phyloP scores from a whole-genome alignment of 139 green algal genomes.

The Picochlorum sp. region DNA sequence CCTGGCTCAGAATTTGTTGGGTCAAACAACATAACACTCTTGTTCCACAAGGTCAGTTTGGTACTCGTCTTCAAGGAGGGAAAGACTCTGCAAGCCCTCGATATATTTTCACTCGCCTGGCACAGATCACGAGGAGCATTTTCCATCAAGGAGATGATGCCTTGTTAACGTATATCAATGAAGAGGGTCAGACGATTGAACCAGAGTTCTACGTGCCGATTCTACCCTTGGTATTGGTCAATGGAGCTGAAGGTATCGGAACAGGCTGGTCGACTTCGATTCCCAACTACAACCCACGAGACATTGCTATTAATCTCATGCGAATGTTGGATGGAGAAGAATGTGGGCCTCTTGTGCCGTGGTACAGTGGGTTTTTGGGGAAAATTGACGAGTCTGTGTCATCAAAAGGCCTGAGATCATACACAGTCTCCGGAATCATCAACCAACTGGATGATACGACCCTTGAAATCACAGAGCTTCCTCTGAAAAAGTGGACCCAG shows the following conservation, averaged over 20 bases:
- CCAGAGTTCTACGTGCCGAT: slow-evolving; percentile 86
- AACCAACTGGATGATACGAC: slow-evolving; percentile 53
- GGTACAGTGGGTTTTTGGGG: slow-evolving; percentile 76
- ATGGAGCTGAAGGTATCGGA: slow-evolving; percentile 97
- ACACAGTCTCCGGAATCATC: slow-evolving; percentile 61
- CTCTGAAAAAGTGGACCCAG: slow-evolving; percentile 90
- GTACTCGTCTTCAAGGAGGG: slow-evolving; percentile 84
- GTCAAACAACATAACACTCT: slow-evolving; percentile 99
- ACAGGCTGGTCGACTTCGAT: slow-evolving; percentile 96
- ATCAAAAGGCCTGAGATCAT: slow-evolving; percentile 41
- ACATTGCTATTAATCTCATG: slow-evolving; percentile 87
- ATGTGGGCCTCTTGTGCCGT: slow-evolving; percentile 75
- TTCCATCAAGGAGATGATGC: slow-evolving; percentile 89
- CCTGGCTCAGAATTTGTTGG: slow-evolving; percentile 94
- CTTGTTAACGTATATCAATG: slow-evolving; percentile 86
- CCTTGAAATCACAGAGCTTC: slow-evolving; percentile 92
- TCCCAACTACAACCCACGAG: slow-evolving; percentile 93
- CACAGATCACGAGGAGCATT: slow-evolving; percentile 66
- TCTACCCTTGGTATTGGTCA: slow-evolving; percentile 85
- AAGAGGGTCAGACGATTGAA: slow-evolving; percentile 97
- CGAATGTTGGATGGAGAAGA: slow-evolving; percentile 69
- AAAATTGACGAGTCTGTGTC: slow-evolving; percentile 51
- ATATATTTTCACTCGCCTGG: slow-evolving; percentile 97
- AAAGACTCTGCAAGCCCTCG: slow-evolving; percentile 89
- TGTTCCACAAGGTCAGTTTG: slow-evolving; percentile 74